Evolutionary conservation across 2,329 filamentous ascomycete genomes (phyloP).

Genomic region (Chrysosporium queenslandicum): DNA sequence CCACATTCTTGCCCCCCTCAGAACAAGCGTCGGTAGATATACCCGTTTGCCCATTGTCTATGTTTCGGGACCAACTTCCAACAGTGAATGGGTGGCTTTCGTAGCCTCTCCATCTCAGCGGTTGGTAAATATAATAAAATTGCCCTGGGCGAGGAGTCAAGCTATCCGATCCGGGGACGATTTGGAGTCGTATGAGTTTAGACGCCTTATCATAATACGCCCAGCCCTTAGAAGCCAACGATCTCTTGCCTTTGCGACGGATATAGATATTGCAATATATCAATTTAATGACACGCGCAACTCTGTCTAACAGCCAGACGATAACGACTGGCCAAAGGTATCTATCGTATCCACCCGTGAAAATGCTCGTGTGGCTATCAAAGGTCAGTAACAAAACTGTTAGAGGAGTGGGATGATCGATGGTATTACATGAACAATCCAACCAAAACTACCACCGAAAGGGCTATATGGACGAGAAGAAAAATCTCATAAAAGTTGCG

Average conservation of each 20-base stretch:
- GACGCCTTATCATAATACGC: constrained; percentile 33
- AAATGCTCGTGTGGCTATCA: constrained; percentile 37
- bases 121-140: constrained; percentile 42
- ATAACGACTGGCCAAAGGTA: constrained; percentile 41
- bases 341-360: constrained; percentile 36
- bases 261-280: constrained; percentile 34
- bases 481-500: constrained; percentile 36
- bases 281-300: constrained; percentile 32
- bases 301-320: constrained; percentile 41
- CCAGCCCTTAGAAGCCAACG: constrained; percentile 26
- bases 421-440: constrained; percentile 36
- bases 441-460: constrained; percentile 33
- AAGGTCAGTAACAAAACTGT: constrained; percentile 3
- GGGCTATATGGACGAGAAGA: constrained; percentile 30
- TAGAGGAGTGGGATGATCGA: not conserved
- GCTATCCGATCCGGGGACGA: constrained; percentile 26
- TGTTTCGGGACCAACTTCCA: constrained; percentile 17
- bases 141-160: constrained; percentile 33
- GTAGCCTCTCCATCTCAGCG: constrained; percentile 32
- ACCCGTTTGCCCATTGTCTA: not conserved
- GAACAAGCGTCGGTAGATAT: not conserved
- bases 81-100: constrained; percentile 44
- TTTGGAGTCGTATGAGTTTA: constrained; percentile 36
- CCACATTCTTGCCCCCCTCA: not conserved
- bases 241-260: constrained; percentile 13